phyloP scores from a whole-genome alignment of 495 filamentous ascomycete species.

The Penicillium fimorum region DNA sequence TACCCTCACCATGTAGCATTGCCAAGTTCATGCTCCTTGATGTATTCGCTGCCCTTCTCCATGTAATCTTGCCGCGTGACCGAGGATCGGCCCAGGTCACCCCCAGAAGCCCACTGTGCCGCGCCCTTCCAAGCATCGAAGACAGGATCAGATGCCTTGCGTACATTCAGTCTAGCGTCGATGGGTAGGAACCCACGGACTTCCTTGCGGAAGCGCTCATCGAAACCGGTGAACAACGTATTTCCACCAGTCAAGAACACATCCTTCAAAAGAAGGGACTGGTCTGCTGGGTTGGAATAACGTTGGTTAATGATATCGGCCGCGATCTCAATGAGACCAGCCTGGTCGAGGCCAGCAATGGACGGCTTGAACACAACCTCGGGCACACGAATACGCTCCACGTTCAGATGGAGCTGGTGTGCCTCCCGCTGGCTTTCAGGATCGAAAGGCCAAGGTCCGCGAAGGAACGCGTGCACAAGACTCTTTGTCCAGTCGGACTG shows the following conservation, averaged over 20 bases:
- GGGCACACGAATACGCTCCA: conserved; percentile 93
- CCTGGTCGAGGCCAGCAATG: conserved; percentile 96
- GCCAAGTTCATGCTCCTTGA: conserved; percentile 85
- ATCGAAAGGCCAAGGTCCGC: conserved; percentile 84
- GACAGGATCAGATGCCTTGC: conserved; percentile 68
- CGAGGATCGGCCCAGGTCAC: conserved; percentile 35
- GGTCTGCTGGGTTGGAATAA: conserved; percentile 55
- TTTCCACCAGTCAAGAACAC: conserved; percentile 96
- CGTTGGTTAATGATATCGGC: conserved; percentile 81
- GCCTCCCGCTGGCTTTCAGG: conserved; percentile 73
- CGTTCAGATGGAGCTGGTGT: conserved; percentile 90
- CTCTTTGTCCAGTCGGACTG: conserved; percentile 92
- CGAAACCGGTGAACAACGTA: conserved; percentile 80
- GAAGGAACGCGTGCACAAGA: conserved; percentile 82
- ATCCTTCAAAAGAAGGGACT: conserved; percentile 69
- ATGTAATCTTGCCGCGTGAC: conserved; percentile 74
- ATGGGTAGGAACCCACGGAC: conserved; percentile 69
- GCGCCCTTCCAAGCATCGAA: conserved; percentile 93
- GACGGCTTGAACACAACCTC: conserved; percentile 92
- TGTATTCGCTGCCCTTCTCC: conserved; percentile 82
- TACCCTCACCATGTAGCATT: conserved; percentile 52
- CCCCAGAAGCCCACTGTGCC: conserved; percentile 66
- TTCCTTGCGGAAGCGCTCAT: conserved; percentile 73
- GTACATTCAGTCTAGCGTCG: conserved; percentile 60
- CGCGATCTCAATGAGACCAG: conserved; percentile 85